Conservation (phyloP, 352 stramenopile species). For the Globisporangium cystogenes region DNA sequence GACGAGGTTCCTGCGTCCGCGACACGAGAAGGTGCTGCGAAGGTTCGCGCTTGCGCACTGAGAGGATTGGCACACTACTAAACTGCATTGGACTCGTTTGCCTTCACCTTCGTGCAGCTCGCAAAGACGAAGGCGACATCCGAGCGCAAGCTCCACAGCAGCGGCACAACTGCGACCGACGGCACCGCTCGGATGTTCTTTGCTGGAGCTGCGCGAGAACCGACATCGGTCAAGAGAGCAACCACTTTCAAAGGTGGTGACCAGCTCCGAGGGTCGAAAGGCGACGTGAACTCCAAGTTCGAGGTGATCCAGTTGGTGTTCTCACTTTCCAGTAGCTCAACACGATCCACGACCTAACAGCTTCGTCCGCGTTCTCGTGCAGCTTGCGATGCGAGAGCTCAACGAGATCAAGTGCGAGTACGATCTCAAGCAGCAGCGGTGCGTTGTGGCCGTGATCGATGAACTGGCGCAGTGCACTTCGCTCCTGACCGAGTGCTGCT, state of each 20-base stretch:
- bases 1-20: constrained; percentile 8
- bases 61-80: too few species aligned
- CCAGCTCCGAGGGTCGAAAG: background rate
- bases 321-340: constrained; percentile 23
- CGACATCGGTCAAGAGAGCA: background rate
- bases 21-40: constrained; percentile 11
- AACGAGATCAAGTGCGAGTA: constrained; percentile 40
- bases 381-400: constrained; percentile 35
- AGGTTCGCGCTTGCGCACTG: background rate
- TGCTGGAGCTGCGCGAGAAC: background rate
- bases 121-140: background rate
- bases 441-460: background rate
- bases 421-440: constrained; percentile 29
- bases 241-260: background rate
- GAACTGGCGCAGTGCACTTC: too few species aligned
- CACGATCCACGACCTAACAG: constrained; percentile 21
- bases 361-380: too few species aligned
- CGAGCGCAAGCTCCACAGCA: background rate
- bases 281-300: constrained; percentile 43
- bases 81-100: background rate
- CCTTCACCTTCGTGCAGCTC: background rate
- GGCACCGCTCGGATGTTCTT: background rate
- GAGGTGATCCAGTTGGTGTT: constrained; percentile 16
- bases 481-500: background rate
- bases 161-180: background rate